phyloP scores from a whole-genome alignment of 768 basidiomycete genomes.

The Rhodotorula diobovata region DNA sequence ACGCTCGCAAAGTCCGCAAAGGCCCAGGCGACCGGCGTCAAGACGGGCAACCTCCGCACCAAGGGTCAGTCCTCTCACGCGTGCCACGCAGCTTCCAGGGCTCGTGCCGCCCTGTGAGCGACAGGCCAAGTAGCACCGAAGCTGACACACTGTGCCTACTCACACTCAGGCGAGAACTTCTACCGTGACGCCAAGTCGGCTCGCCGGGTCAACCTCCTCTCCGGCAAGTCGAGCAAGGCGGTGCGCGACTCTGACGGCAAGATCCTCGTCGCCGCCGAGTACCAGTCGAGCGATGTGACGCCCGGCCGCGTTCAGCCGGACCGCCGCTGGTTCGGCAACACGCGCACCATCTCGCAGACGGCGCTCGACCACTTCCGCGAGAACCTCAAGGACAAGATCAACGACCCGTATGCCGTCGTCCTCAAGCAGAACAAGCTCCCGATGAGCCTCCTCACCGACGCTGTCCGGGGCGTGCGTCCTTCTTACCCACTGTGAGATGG shows the following conservation, averaged over 20 bases:
- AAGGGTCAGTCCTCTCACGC: constrained; percentile 20
- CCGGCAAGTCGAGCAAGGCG: constrained; percentile 68
- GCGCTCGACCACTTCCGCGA: constrained; percentile 95
- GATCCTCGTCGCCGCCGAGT: constrained; percentile 85
- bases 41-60: constrained; percentile 39
- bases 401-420: constrained; percentile 94
- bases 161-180: constrained; percentile 75
- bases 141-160: not conserved
- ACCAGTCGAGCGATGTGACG: constrained; percentile 87
- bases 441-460: constrained; percentile 91
- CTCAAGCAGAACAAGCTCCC: constrained; percentile 91
- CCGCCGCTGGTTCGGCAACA: constrained; percentile 97
- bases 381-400: constrained; percentile 72
- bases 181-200: constrained; percentile 84
- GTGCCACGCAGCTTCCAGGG: not conserved
- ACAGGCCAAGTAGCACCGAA: not conserved
- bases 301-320: constrained; percentile 92
- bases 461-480: constrained; percentile 58
- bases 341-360: constrained; percentile 93
- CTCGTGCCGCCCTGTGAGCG: not conserved
- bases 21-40: constrained; percentile 37
- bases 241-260: constrained; percentile 87
- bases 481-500: not conserved
- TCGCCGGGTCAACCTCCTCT: constrained; percentile 80
- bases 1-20: constrained; percentile 25